Evolutionary conservation across 371 early-diverging fungal genomes (phyloP), one percentile per base, ranked within the genome.

Genomic region (Mucor piriformis): DNA sequence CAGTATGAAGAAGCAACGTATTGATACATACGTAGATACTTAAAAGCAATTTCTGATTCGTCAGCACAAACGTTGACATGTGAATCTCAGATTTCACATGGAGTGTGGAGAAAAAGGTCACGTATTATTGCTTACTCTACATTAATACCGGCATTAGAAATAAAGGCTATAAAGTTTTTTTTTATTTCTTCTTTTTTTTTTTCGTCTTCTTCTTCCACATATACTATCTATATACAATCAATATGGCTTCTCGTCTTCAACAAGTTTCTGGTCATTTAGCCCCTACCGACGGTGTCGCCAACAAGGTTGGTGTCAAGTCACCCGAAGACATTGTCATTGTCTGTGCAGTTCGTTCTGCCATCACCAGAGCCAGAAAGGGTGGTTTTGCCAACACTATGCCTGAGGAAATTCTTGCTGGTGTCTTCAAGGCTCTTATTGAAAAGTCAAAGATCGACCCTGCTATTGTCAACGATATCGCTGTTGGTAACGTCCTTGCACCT

Each of bases 401-500:
- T 55, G 81, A 83, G 69, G 94, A 92, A 69, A 83, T 97, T 23
- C 83, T 98, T 55, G 91, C 94, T 42, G 86, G 84, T 56, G 92
- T 90, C 27, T 87, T 98, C 68, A 91, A 92, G 72, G 94, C 82
- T 46, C 68, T 92, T 34, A 69, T 94, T 46, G 88, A 90, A 35
- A 83, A 89, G 67, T 87, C 91, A 59, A 87, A 88, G 61, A 86
- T 98, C 59, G 92, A 97, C 69, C 95, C 96, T 40, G 79, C 84
- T 34, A 66, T 94, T 43, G 93, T 98, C 50, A 88, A 98, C 53
- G 99, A 98, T 73, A 91, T 98, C 61, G 87, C 88, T 72, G 96
- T 97, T 32, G 99, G 99, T 54, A 95, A 89, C 74, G 96, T 96
- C 54, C 83, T 95, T 61, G 90, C 94, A 63, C 88, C 94, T 55